A percentile compares a stretch with the other conserved stretches of the same genome.
Conservation (phyloP, 2,329 filamentous ascomycete species). For the Parastagonospora nodorum region DNA sequence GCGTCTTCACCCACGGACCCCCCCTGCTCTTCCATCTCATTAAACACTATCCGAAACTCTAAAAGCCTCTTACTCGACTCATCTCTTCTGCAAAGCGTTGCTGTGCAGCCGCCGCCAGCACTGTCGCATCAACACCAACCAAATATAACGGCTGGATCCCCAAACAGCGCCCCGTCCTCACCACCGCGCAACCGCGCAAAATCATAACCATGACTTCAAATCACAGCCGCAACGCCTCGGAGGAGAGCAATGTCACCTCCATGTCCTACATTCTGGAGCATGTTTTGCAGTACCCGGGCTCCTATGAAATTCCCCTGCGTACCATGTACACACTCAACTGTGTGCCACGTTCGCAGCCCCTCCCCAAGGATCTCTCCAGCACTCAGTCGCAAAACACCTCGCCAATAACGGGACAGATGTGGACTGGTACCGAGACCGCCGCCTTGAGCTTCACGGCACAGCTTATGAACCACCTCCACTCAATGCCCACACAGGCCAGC, state of each 20-base stretch:
- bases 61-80: not conserved
- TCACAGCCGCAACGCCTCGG: slow-evolving; percentile 47
- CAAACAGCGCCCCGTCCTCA: not conserved
- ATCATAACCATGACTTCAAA: slow-evolving; percentile 34
- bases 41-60: not conserved
- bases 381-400: slow-evolving; percentile 46
- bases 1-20: slow-evolving; percentile 20
- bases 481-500: slow-evolving; percentile 63
- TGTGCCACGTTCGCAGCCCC: slow-evolving; percentile 54
- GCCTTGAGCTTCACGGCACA: slow-evolving; percentile 56
- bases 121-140: slow-evolving; percentile 11
- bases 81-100: slow-evolving; percentile 5
- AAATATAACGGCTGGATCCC: slow-evolving; percentile 6
- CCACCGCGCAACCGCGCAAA: slow-evolving; percentile 7
- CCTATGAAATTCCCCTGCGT: slow-evolving; percentile 68
- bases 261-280: slow-evolving; percentile 48
- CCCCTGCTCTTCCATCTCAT: slow-evolving; percentile 3
- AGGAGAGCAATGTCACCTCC: slow-evolving; percentile 38
- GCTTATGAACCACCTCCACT: slow-evolving; percentile 62
- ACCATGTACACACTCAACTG: slow-evolving; percentile 72
- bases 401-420: slow-evolving; percentile 34
- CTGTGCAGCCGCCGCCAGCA: slow-evolving; percentile 9
- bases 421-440: slow-evolving; percentile 41
- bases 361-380: slow-evolving; percentile 35
- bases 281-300: slow-evolving; percentile 64